phyloP scores from a whole-genome alignment of 768 basidiomycete species.

The Pisolithus microcarpus region DNA sequence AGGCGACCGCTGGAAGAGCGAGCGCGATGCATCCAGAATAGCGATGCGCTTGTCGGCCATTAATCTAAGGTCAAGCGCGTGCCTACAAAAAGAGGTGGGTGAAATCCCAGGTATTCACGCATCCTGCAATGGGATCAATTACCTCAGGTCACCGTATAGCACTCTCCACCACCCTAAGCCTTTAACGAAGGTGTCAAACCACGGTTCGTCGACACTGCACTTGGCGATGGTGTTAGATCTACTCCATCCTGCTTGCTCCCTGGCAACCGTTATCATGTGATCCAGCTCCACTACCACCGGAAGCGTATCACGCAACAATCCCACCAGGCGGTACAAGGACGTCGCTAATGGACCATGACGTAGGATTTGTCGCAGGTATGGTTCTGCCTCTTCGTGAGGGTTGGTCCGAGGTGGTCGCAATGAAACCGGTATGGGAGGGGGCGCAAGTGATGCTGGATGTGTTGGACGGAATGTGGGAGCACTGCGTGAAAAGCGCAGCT shows the following conservation, averaged over 20 bases:
- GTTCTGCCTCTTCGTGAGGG: conserved; percentile 76
- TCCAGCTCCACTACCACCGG: conserved; percentile 73
- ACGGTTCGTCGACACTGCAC: conserved; percentile 15
- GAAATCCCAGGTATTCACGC: background rate
- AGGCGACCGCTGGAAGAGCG: conserved; percentile 34
- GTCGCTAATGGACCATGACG: conserved; percentile 60
- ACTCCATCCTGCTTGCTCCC: conserved; percentile 18
- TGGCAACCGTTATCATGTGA: conserved; percentile 32
- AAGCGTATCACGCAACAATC: conserved; percentile 66
- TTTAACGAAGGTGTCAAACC: conserved; percentile 68
- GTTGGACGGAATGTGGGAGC: conserved; percentile 6
- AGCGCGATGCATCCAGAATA: conserved; percentile 68
- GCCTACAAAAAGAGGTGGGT: conserved; percentile 30
- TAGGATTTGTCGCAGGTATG: conserved; percentile 64
- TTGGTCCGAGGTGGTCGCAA: conserved; percentile 33
- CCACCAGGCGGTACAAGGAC: conserved; percentile 60
- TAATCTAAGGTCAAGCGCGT: conserved; percentile 75
- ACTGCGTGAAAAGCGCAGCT: conserved; percentile 62
- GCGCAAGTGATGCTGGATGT: conserved; percentile 16
- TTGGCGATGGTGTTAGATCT: conserved; percentile 9
- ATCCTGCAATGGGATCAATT: background rate
- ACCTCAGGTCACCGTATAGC: conserved; percentile 64
- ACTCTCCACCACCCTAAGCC: conserved; percentile 78
- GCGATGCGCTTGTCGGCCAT: conserved; percentile 59
- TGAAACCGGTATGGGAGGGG: conserved; percentile 27